Conservation (phyloP, 2,329 filamentous ascomycete species). For the Scytalidium lignicola region DNA sequence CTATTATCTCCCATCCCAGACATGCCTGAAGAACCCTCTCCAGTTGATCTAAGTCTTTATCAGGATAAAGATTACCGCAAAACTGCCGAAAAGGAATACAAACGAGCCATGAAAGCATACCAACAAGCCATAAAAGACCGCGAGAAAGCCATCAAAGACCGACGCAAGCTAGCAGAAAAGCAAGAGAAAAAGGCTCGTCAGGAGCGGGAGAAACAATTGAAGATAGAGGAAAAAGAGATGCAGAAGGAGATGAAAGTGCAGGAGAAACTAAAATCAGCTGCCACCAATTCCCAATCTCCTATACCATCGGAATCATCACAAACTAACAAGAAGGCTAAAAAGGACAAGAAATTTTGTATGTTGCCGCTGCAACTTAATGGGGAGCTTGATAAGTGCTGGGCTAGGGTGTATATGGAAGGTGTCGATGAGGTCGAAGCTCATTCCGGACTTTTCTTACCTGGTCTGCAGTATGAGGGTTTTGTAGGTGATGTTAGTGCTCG, state of each 20-base stretch:
- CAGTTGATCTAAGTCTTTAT: conserved; percentile 53
- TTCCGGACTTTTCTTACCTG: conserved; percentile 72
- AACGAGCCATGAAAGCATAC: conserved; percentile 57
- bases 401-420: conserved; percentile 73
- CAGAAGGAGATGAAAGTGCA: conserved; percentile 27
- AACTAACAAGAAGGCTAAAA: conserved; percentile 22
- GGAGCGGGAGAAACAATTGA: conserved; percentile 33
- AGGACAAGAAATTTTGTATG: conserved; percentile 66
- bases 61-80: conserved; percentile 62
- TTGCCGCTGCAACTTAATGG: conserved; percentile 54
- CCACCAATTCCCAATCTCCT: conserved; percentile 16
- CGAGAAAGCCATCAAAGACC: conserved; percentile 57
- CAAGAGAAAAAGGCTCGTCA: conserved; percentile 36
- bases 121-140: conserved; percentile 62
- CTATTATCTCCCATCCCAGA: conserved; percentile 41
- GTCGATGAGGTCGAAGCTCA: conserved; percentile 85
- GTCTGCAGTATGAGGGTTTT: conserved; percentile 68
- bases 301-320: neutral
- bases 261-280: conserved; percentile 21
- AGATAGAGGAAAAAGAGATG: conserved; percentile 24
- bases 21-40: conserved; percentile 47
- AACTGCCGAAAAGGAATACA: conserved; percentile 63
- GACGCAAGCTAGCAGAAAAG: conserved; percentile 55
- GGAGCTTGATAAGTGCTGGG: conserved; percentile 65
- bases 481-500: conserved; percentile 67